Conservation (phyloP, 2,329 filamentous ascomycete genomes). For the Rhynchosporium graminicola region DNA sequence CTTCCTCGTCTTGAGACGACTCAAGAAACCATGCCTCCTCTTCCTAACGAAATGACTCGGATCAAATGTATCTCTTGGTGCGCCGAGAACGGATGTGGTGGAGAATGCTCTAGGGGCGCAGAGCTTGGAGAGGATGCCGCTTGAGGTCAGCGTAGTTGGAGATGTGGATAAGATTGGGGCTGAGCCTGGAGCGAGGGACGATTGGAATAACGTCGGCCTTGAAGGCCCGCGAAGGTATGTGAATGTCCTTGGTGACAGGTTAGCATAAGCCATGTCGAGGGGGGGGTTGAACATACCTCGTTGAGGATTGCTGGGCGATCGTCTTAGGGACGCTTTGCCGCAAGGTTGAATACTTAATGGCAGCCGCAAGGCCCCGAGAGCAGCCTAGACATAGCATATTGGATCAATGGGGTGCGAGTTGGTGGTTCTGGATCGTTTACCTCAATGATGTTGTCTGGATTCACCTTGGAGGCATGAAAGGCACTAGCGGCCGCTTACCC, state of each 20-base stretch:
- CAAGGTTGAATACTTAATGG: constrained; percentile 19
- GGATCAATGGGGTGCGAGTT: constrained; percentile 14
- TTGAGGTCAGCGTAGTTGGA: neutral
- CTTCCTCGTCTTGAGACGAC: constrained; percentile 39
- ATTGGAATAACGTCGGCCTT: constrained; percentile 35
- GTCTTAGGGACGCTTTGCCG: constrained; percentile 20
- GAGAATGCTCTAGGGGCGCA: constrained; percentile 38
- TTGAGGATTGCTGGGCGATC: constrained; percentile 22
- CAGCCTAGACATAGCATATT: constrained; percentile 39
- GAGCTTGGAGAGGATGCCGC: constrained; percentile 35
- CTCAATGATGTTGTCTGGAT: neutral
- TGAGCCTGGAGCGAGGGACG: constrained; percentile 21
- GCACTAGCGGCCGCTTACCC: constrained; percentile 31
- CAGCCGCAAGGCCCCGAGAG: constrained; percentile 31
- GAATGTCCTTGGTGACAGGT: constrained; percentile 34
- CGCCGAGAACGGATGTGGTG: constrained; percentile 39
- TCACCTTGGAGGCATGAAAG: constrained; percentile 8
- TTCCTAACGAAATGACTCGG: constrained; percentile 43
- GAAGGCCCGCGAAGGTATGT: constrained; percentile 35
- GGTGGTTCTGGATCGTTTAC: neutral
- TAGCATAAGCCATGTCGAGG: constrained; percentile 9
- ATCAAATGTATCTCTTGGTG: constrained; percentile 40
- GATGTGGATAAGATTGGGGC: constrained; percentile 9
- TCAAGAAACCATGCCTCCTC: constrained; percentile 42
- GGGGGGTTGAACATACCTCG: constrained; percentile 28